A percentile compares a stretch with the other conserved stretches of the same genome.
These are phyloP conservation scores for Petasospora rhodanensis DNA, from an alignment of 1,139 yeast species.

Conservation along the genomic window DNA sequence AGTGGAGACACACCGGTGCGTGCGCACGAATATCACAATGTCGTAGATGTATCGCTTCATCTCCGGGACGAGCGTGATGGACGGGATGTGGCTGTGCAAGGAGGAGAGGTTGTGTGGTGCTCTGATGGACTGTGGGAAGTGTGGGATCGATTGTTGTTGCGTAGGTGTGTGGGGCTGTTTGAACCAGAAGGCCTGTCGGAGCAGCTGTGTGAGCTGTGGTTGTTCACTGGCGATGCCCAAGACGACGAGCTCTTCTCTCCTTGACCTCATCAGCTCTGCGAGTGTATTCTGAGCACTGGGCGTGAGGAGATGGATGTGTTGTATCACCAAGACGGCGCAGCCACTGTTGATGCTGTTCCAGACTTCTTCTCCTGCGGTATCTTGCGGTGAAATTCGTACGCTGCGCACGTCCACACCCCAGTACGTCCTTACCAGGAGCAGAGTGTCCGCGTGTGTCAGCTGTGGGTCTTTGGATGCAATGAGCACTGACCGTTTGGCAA, in stretches of 20 bases:
- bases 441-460: conserved; percentile 17
- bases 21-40: conserved; percentile 43
- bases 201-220: conserved; percentile 15
- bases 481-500: conserved; percentile 26
- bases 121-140: conserved; percentile 1
- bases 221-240: neutral
- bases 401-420: conserved; percentile 9
- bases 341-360: neutral
- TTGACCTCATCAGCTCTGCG: conserved; percentile 18
- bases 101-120: conserved; percentile 7
- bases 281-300: conserved; percentile 12
- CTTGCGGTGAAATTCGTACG: conserved; percentile 5
- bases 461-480: conserved; percentile 19
- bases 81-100: conserved; percentile 14
- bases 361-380: too few relatives aligned
- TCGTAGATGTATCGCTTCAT: conserved; percentile 51
- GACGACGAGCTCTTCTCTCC: too few relatives aligned
- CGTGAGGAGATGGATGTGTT: conserved; percentile 25
- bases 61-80: conserved; percentile 39
- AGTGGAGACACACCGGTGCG: conserved; percentile 44
- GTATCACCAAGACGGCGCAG: conserved; percentile 21
- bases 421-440: conserved; percentile 13
- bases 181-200: conserved; percentile 28
- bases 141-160: neutral
- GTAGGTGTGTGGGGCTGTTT: conserved; percentile 26